These are phyloP conservation scores for Cercis canadensis DNA, from an alignment of 306 rosid species.

Conservation along the genomic window DNA sequence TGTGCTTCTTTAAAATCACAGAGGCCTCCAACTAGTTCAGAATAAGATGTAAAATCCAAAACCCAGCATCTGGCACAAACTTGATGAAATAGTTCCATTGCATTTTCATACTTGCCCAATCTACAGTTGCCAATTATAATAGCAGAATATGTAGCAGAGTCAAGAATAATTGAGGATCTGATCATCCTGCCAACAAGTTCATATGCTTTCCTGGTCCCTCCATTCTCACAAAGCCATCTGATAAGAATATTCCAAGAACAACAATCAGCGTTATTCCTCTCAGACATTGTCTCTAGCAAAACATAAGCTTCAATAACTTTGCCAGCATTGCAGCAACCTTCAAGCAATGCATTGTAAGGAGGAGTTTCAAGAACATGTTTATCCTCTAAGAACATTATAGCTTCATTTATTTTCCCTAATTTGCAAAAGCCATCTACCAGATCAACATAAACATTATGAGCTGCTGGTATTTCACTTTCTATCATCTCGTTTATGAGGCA, in stretches of 20 bases:
- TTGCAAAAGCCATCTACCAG: slow-evolving; percentile 58
- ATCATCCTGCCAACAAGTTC: slow-evolving; percentile 79
- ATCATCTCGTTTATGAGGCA: slow-evolving; percentile 61
- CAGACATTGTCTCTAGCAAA: slow-evolving; percentile 62
- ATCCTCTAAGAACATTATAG: slow-evolving; percentile 67
- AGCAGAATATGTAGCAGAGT: slow-evolving; percentile 67
- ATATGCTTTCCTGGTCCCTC: slow-evolving; percentile 54
- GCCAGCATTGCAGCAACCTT: slow-evolving; percentile 72
- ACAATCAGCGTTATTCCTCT: slow-evolving; percentile 58
- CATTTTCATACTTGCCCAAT: slow-evolving; percentile 56
- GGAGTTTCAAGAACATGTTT: slow-evolving; percentile 58
- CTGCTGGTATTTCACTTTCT: slow-evolving; percentile 45
- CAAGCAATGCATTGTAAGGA: slow-evolving; percentile 75
- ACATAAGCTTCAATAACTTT: slow-evolving; percentile 51
- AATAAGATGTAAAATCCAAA: slow-evolving; percentile 67
- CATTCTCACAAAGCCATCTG: slow-evolving; percentile 69
- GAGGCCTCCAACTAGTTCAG: slow-evolving; percentile 70
- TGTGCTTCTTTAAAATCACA: slow-evolving; percentile 51
- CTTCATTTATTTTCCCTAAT: slow-evolving; percentile 72
- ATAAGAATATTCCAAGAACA: slow-evolving; percentile 80
- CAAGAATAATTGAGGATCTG: slow-evolving; percentile 52
- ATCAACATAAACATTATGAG: slow-evolving; percentile 44
- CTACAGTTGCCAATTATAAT: slow-evolving; percentile 76
- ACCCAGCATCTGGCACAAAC: slow-evolving; percentile 59
- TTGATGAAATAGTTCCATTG: slow-evolving; percentile 56